Conservation (phyloP, 495 filamentous ascomycete genomes). For the Penicillium cinerascens region DNA sequence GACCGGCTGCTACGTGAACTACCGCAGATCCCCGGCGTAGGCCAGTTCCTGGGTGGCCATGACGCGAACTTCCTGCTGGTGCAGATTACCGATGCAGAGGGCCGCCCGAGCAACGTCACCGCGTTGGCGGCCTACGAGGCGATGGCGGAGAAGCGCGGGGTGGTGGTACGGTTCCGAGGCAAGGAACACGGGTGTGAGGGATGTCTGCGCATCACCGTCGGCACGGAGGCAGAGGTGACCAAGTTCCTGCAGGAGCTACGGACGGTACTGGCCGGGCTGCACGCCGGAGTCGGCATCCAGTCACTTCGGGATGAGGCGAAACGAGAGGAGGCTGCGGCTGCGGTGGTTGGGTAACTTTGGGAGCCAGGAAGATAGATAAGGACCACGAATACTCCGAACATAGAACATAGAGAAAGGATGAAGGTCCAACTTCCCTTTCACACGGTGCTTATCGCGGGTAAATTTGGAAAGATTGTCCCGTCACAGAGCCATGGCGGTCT, state of each 20-base stretch:
- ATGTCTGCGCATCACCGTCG: conserved; percentile 87
- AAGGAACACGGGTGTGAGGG: conserved; percentile 87
- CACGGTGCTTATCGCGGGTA: not conserved
- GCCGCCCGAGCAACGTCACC: conserved; percentile 70
- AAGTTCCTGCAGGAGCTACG: conserved; percentile 68
- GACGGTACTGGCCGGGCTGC: conserved; percentile 53
- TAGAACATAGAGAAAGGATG: not conserved
- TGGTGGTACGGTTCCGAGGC: conserved; percentile 90
- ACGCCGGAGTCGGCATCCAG: conserved; percentile 23
- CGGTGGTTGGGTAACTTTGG: conserved; percentile 5
- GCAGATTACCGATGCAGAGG: conserved; percentile 69
- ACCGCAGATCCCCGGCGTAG: conserved; percentile 72
- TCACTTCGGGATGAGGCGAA: conserved; percentile 26
- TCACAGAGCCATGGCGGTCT: not conserved
- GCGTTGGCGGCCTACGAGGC: conserved; percentile 77
- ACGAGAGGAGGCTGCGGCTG: conserved; percentile 27
- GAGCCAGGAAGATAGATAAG: not conserved
- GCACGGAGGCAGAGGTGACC: conserved; percentile 80
- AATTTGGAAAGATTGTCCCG: not conserved
- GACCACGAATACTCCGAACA: not conserved
- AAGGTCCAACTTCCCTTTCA: too few species aligned
- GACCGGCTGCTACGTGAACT: conserved; percentile 70
- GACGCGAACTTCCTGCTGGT: conserved; percentile 88
- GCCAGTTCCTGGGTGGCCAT: conserved; percentile 72
- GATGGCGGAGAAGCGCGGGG: conserved; percentile 81